phyloP scores from a whole-genome alignment of 306 rosid genomes.

The Vicia sativa region DNA sequence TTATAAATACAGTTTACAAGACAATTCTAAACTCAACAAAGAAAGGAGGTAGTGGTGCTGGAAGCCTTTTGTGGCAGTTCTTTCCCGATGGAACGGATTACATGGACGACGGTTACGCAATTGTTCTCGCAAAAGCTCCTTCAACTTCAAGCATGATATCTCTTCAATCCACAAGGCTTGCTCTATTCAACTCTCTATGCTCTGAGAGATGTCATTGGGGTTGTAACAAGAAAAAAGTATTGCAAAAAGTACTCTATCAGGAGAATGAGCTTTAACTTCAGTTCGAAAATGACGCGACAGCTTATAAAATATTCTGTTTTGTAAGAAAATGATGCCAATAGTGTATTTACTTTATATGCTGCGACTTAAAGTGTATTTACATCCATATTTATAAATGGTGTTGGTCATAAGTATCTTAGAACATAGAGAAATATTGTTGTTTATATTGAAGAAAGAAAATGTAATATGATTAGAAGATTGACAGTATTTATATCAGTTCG shows the following conservation, averaged over 20 bases:
- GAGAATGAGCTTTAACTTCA: constrained; percentile 39
- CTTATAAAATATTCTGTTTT: constrained; percentile 16
- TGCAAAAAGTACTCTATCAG: constrained; percentile 37
- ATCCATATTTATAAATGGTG: background rate
- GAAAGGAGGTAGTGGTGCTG: constrained; percentile 93
- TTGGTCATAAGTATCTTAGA: background rate
- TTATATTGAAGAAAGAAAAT: background rate
- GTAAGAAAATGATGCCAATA: constrained; percentile 18
- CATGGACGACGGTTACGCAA: constrained; percentile 96
- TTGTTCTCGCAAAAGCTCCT: constrained; percentile 71
- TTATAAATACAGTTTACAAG: constrained; percentile 63
- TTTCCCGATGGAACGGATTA: constrained; percentile 94
- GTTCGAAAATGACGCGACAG: constrained; percentile 23
- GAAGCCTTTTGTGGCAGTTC: constrained; percentile 89
- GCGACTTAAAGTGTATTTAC: constrained; percentile 20
- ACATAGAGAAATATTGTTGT: background rate
- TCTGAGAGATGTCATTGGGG: constrained; percentile 86
- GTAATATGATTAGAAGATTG: background rate
- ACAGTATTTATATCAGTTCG: too few relatives aligned
- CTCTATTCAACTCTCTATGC: constrained; percentile 73
- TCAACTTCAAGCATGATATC: constrained; percentile 73
- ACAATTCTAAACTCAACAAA: constrained; percentile 70
- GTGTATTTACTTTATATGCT: constrained; percentile 26
- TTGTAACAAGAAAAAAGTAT: constrained; percentile 64
- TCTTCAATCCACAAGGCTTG: constrained; percentile 76